Conservation (phyloP, 2,329 filamentous ascomycete species). For the Penicillium occitanis region DNA sequence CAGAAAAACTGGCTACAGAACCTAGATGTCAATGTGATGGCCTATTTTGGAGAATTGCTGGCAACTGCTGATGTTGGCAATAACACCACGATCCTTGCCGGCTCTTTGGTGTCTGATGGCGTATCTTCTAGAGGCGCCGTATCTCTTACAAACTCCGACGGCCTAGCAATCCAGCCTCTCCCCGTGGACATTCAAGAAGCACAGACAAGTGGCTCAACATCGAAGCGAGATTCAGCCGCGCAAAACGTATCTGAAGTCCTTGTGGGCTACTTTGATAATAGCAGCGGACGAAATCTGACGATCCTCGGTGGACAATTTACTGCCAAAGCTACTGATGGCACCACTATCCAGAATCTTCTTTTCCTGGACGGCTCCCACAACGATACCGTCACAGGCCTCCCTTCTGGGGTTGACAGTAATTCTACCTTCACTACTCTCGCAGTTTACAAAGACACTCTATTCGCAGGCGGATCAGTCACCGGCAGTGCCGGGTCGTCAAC, state of each 20-base stretch:
- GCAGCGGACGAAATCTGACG: constrained; percentile 72
- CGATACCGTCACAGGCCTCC: constrained; percentile 67
- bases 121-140: constrained; percentile 71
- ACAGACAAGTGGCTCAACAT: constrained; percentile 25
- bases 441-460: constrained; percentile 67
- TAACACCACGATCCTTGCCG: constrained; percentile 68
- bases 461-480: constrained; percentile 76
- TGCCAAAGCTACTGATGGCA: constrained; percentile 66
- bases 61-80: constrained; percentile 61
- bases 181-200: constrained; percentile 51
- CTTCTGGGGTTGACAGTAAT: constrained; percentile 61
- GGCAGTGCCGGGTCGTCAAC: constrained; percentile 62
- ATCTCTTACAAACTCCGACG: constrained; percentile 53
- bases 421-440: constrained; percentile 75
- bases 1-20: constrained; percentile 84
- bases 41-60: constrained; percentile 70
- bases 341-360: constrained; percentile 73
- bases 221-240: constrained; percentile 48
- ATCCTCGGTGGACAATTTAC: constrained; percentile 85
- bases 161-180: constrained; percentile 41
- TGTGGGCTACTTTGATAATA: constrained; percentile 74
- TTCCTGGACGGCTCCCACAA: constrained; percentile 76
- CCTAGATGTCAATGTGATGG: constrained; percentile 62
- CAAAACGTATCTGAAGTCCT: constrained; percentile 65
- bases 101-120: constrained; percentile 76